These are phyloP conservation scores for Teratosphaeriaceae sp. DNA, from an alignment of 2,329 filamentous ascomycete species.

Conservation along the genomic window DNA sequence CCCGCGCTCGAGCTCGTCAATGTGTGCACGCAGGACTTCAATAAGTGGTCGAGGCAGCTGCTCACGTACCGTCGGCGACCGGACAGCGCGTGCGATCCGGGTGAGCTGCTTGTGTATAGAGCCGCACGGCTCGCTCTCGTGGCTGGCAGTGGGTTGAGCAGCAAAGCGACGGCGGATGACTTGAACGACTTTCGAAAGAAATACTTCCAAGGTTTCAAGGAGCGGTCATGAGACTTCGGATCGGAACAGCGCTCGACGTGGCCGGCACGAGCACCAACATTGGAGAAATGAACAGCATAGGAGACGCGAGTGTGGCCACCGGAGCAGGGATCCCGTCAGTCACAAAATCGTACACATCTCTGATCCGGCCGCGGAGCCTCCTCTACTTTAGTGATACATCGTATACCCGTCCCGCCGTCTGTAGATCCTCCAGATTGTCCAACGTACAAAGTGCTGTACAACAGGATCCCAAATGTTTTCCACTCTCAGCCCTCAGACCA, in stretches of 20 bases:
- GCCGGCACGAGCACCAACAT: too few species aligned
- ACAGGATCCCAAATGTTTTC: too few species aligned
- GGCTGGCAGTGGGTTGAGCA: slow-evolving; percentile 18
- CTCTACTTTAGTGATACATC: too few species aligned
- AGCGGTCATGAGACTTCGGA: neutral
- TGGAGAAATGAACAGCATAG: too few species aligned
- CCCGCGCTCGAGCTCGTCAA: slow-evolving; percentile 65
- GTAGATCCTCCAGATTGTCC: too few species aligned
- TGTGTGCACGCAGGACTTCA: slow-evolving; percentile 80
- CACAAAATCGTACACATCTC: too few species aligned
- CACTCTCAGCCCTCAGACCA: too few species aligned
- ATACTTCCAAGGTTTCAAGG: slow-evolving; percentile 31
- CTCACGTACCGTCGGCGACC: slow-evolving; percentile 75
- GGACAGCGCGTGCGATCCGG: slow-evolving; percentile 46
- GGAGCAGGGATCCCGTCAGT: too few species aligned
- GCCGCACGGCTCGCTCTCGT: slow-evolving; percentile 13
- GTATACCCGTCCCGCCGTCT: too few species aligned
- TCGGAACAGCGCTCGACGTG: neutral
- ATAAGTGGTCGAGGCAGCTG: slow-evolving; percentile 84
- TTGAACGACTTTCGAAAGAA: slow-evolving; percentile 61
- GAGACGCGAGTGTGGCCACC: too few species aligned
- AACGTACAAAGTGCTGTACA: too few species aligned
- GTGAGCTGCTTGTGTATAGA: slow-evolving; percentile 21
- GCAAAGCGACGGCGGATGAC: slow-evolving; percentile 52
- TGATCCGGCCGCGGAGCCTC: too few species aligned